phyloP scores from a whole-genome alignment of 257 asterid genomes.

The Solanum dulcamara region DNA sequence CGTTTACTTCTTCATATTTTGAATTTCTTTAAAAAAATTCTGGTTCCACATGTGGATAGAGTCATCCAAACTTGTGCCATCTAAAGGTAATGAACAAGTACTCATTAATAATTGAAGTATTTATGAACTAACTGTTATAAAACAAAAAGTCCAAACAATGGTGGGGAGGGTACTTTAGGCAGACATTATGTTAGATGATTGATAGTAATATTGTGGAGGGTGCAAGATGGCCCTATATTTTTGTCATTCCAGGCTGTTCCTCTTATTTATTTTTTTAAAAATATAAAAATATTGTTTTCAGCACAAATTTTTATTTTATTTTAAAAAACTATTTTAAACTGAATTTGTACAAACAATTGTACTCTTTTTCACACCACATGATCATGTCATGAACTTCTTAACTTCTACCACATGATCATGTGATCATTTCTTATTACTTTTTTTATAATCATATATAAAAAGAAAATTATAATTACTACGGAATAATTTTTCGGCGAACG shows the following conservation, averaged over 20 bases:
- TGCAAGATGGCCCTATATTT: not conserved
- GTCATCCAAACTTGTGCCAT: not conserved
- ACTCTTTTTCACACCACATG: not conserved
- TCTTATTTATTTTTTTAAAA: not conserved
- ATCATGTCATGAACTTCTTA: not conserved
- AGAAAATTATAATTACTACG: no score
- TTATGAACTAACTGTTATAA: not conserved
- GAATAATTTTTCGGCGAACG: not conserved
- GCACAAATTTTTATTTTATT: no score
- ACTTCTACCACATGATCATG: not conserved
- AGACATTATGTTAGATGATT: not conserved
- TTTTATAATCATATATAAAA: not conserved
- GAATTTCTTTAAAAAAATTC: not conserved
- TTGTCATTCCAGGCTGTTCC: not conserved
- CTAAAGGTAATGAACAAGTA: not conserved
- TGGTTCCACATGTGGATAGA: not conserved
- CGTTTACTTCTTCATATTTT: not conserved
- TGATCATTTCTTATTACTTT: not conserved
- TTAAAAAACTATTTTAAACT: not conserved
- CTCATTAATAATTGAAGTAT: not conserved
- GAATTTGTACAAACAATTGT: not conserved
- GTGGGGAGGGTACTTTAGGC: not conserved
- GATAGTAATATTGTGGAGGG: not conserved
- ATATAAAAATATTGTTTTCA: not conserved
- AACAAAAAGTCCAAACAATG: not conserved